Conservation (phyloP, 148 eudicot genomes). For the Silene uniflora region DNA sequence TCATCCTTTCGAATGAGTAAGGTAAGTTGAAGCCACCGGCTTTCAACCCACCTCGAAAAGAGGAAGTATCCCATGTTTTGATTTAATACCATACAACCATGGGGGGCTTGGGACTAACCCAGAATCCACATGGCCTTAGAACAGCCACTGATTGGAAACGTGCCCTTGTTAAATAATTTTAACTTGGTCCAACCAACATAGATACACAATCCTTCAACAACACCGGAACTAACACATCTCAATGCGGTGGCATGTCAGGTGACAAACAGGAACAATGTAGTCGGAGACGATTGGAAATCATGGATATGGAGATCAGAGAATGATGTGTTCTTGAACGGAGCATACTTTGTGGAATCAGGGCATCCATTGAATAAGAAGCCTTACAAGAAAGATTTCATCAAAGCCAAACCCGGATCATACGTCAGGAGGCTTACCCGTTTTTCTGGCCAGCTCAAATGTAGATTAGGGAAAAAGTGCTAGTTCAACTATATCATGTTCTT, state of each 20-base stretch:
- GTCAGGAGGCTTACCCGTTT: slow-evolving; percentile 37
- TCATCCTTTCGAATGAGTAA: too few species aligned
- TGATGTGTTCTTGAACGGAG: slow-evolving; percentile 46
- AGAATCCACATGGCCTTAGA: too few species aligned
- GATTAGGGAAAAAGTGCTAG: slow-evolving; percentile 33
- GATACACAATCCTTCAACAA: background rate
- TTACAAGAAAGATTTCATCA: slow-evolving; percentile 25
- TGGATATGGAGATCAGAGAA: slow-evolving; percentile 58
- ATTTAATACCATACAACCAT: too few species aligned
- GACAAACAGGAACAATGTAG: slow-evolving; percentile 35
- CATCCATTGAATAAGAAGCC: slow-evolving; percentile 22
- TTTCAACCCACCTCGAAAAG: too few species aligned
- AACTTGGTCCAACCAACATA: background rate
- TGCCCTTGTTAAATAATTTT: too few species aligned
- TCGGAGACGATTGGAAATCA: slow-evolving; percentile 32
- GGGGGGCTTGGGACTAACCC: too few species aligned
- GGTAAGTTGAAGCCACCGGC: too few species aligned
- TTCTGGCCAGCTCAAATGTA: slow-evolving; percentile 32
- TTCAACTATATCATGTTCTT: slow-evolving; percentile 11
- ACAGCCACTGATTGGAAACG: too few species aligned
- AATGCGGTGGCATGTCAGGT: slow-evolving; percentile 25
- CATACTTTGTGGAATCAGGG: slow-evolving; percentile 52
- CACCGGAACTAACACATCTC: background rate
- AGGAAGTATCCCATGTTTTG: too few species aligned
- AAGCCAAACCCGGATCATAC: slow-evolving; percentile 33